Conservation (phyloP, 345 rosid genomes). For the Acer saccharum region DNA sequence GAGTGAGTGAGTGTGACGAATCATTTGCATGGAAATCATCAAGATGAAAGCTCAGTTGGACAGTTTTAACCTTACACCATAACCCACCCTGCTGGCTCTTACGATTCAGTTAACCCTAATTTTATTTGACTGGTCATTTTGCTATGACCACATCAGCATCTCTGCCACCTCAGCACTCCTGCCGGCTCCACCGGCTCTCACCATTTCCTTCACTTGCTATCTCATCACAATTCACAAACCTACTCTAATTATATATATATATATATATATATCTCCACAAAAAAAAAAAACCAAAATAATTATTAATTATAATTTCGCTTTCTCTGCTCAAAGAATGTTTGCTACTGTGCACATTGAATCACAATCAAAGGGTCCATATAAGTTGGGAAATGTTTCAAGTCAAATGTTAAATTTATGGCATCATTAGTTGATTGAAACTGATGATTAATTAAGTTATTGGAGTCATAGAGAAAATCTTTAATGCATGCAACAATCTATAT, state of each 20-base stretch:
- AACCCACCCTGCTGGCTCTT: conserved; percentile 26
- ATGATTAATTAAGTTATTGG: background rate
- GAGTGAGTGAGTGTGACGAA: background rate
- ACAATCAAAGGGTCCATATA: conserved; percentile 24
- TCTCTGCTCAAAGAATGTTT: conserved; percentile 27
- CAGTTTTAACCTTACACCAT: conserved; percentile 11
- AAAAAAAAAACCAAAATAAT: too few species aligned
- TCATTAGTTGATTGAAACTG: conserved; percentile 2
- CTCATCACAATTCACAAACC: too few species aligned
- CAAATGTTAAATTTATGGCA: conserved; percentile 8
- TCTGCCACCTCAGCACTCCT: background rate
- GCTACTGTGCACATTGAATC: conserved; percentile 11
- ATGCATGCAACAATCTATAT: too few species aligned
- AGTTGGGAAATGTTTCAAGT: background rate
- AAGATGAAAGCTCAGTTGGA: conserved; percentile 43
- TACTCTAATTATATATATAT: too few species aligned
- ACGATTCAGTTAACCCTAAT: conserved; percentile 20
- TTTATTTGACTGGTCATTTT: conserved; percentile 17
- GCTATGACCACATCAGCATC: conserved; percentile 24
- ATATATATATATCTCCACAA: too few species aligned
- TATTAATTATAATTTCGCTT: conserved; percentile 13
- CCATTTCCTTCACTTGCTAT: background rate
- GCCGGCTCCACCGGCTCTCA: conserved; percentile 37
- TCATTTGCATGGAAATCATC: conserved; percentile 42
- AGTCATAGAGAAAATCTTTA: background rate